Base-by-base conservation (phyloP, 768 basidiomycete genomes). In the Hypholoma sublateritium region DNA sequence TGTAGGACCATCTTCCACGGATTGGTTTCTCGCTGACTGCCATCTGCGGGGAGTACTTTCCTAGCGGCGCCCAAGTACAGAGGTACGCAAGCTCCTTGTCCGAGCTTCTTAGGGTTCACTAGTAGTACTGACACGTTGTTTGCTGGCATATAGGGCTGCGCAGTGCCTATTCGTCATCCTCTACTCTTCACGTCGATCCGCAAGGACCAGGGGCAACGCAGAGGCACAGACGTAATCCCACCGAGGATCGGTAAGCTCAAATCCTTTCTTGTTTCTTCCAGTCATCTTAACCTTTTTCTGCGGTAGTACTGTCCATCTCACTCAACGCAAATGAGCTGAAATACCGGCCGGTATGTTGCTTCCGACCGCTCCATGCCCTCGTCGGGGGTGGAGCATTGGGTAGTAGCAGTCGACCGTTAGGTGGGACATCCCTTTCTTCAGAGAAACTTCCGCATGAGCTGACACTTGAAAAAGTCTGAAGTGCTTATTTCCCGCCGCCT, bases 91-190 rank as follows among this genome's bases (percentile, higher is more conserved):
- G 34, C 32, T 19, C 24, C n/a, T 25, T 36, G n/a, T 32, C 22
- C 36, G 22, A 35, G 24, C 36, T 48, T 21, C 5, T 22, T 28
- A 11, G 21, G 55, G 56, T 51, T 57, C 50, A 51, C 49, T 16
- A 44, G 9, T 37, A 16, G 28, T 35, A 9, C 48, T 57, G 35
- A 57, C 56, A 57, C 56, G 56, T 51, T 57, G 37, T 28, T 39
- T 5, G 34, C 16, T 50, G 17, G 22, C 32, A 14, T 8, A 19
- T 32, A 28, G 42, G 49, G 53, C 44, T 22, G 32, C 28, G 39
- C 25, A n/a, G 24, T 16, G 9, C 24, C 35, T 36, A 12, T 53
- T n/a, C 34, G 19, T 25, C 46, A 14, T n/a, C 13, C 32, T 16
- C 17, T 46, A 25, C 28, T 45, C 28, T 11, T 16, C 25, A 25